Conservation (phyloP, 345 rosid species). For the Heritiera littoralis region DNA sequence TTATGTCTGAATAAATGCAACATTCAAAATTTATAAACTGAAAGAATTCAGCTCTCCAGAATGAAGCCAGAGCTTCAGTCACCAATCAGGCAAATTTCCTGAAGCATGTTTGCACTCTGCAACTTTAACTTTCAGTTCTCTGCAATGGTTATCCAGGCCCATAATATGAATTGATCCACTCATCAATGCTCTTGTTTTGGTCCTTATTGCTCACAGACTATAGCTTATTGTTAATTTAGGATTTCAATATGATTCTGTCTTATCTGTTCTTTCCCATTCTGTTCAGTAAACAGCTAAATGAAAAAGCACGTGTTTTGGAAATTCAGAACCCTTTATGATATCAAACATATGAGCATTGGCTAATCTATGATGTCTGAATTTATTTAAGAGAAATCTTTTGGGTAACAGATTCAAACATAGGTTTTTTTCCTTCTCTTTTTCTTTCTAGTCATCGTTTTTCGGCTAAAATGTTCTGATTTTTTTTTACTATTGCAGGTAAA, state of each 20-base stretch:
- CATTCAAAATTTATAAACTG: neutral
- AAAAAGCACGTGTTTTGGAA: neutral
- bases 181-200: neutral
- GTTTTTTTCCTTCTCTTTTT: no score
- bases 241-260: neutral
- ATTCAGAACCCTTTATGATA: neutral
- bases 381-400: neutral
- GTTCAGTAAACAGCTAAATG: neutral
- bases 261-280: neutral
- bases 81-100: neutral
- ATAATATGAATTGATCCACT: neutral
- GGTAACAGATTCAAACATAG: neutral
- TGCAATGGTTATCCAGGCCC: neutral
- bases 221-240: neutral
- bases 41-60: neutral
- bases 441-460: neutral
- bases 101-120: neutral
- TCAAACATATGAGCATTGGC: neutral
- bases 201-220: neutral
- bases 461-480: conserved; percentile 28
- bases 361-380: neutral
- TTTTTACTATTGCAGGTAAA: conserved; percentile 31
- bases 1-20: neutral
- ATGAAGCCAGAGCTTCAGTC: neutral
- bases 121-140: neutral